Evolutionary conservation across 2,329 filamentous ascomycete species (phyloP).

Genomic region (Periglandula ipomoeae): DNA sequence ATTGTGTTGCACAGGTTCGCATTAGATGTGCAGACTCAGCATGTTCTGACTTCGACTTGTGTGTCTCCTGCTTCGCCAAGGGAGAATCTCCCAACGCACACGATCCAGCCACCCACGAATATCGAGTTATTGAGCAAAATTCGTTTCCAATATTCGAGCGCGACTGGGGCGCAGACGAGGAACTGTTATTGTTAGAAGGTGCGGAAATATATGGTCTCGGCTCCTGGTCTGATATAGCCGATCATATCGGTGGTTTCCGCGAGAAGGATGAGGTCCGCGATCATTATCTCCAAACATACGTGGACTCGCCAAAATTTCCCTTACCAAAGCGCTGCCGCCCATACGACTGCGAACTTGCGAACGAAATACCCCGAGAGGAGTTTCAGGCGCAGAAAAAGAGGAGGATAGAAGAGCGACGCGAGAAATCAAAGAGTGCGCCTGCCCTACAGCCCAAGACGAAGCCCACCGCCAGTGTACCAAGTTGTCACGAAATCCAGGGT

Average conservation of each 20-base stretch:
- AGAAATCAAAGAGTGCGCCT: conserved; percentile 74
- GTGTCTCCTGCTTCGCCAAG: conserved; percentile 85
- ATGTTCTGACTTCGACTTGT: conserved; percentile 94
- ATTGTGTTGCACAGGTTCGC: conserved; percentile 56
- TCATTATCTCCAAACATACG: conserved; percentile 83
- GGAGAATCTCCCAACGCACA: conserved; percentile 76
- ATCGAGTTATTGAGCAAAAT: conserved; percentile 93
- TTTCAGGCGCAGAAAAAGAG: conserved; percentile 91
- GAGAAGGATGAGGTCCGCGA: conserved; percentile 92
- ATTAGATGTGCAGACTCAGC: conserved; percentile 78
- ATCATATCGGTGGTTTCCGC: conserved; percentile 93
- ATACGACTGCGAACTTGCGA: conserved; percentile 66
- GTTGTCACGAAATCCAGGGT: conserved; percentile 95
- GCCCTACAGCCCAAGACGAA: conserved; percentile 87
- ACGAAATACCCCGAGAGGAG: conserved; percentile 77
- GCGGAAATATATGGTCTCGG: conserved; percentile 93
- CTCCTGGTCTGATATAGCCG: conserved; percentile 95
- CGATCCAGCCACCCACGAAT: conserved; percentile 77
- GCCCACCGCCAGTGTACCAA: conserved; percentile 87
- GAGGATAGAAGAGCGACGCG: conserved; percentile 84
- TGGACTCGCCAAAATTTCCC: conserved; percentile 76
- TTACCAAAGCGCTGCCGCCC: conserved; percentile 81
- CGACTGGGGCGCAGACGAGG: conserved; percentile 96
- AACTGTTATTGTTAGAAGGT: conserved; percentile 85
- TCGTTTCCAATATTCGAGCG: conserved; percentile 92